Conservation (phyloP, 805 yeast species). For the Metschnikowia gruessii region DNA sequence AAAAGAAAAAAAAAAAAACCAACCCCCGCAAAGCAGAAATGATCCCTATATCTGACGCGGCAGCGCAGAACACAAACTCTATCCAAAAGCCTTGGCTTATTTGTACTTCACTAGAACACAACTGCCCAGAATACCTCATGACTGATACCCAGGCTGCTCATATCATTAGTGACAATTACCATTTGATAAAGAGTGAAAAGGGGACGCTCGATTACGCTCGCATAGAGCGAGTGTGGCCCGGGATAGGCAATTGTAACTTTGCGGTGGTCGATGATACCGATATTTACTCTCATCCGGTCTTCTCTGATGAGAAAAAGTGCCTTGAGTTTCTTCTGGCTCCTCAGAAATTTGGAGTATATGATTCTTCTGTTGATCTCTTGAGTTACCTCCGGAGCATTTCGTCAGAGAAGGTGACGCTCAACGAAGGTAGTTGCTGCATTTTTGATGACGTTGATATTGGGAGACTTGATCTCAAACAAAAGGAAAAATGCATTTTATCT, state of each 20-base stretch:
- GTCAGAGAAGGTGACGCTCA: neutral
- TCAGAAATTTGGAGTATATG: conserved; percentile 1
- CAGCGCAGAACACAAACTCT: neutral
- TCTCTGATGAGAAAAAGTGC: conserved; percentile 2
- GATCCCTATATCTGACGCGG: conserved; percentile 1
- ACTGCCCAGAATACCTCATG: conserved; percentile 1
- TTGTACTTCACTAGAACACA: neutral
- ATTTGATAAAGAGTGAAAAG: neutral
- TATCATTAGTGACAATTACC: conserved; percentile 1
- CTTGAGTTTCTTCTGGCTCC: conserved; percentile 8
- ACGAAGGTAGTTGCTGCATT: neutral
- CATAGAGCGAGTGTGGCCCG: conserved; percentile 3
- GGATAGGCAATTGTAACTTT: neutral
- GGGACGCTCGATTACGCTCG: neutral
- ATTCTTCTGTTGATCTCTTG: neutral
- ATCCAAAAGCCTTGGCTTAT: conserved; percentile 1
- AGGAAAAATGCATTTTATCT: conserved; percentile 10
- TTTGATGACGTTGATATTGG: neutral
- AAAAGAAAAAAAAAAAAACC: neutral
- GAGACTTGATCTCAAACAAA: neutral
- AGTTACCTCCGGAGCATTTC: neutral
- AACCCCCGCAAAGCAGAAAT: neutral
- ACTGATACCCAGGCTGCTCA: conserved; percentile 6
- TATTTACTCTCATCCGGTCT: neutral
- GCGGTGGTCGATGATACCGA: conserved; percentile 1